Base-by-base conservation (phyloP, 768 basidiomycete species). In the Auricularia heimuer region DNA sequence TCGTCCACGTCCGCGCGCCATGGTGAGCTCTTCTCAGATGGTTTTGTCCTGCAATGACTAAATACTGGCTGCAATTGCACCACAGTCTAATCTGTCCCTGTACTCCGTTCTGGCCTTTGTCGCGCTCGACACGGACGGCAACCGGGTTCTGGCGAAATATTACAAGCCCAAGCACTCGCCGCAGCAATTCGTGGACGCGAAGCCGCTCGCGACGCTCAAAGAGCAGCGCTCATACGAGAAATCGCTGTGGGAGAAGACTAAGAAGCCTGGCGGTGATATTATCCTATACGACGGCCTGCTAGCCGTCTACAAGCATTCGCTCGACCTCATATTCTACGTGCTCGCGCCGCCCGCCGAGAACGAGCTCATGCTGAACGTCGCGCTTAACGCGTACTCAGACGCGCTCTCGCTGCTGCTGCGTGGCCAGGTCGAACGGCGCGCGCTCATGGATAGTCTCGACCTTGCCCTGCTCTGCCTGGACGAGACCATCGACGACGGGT, bases 401-500 rank as follows among this genome's bases (percentile, higher is more conserved):
- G 93, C 95, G 42, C 78, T 95, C 33, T 83, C 86, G 21, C 80
- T 98, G 71, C 81, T 98, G 37, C 81, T 99, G 35, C 82, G 94
- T 56, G 94, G 95, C 73, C 87, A 94, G 71, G 84, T 98, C 16
- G 97, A 99, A 80, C 98, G 98, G 78, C 82, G 96, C 14, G 90
- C 88, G 10, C 88, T 98, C 54, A 78, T 98, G 62, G 97, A 98
- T 79, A 98, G 94, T 76, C 77, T 98, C 61, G 97, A 98, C 76
- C 72, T 98, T 64, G 92, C 97, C 10, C 75, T 98, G 62, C 78
- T 99, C 29, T 95, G 94, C 70, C 78, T 98, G 62, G 97, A 98
- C 76, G 97, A 99, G 79, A 96, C 94, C 2, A 87, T 98, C 65
- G 97, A 99, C 75, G 94, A 99, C 73, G 97, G 97, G 96, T 98